Evolutionary conservation across 768 basidiomycete species (phyloP).

Genomic region (Termitomyces heimii): DNA sequence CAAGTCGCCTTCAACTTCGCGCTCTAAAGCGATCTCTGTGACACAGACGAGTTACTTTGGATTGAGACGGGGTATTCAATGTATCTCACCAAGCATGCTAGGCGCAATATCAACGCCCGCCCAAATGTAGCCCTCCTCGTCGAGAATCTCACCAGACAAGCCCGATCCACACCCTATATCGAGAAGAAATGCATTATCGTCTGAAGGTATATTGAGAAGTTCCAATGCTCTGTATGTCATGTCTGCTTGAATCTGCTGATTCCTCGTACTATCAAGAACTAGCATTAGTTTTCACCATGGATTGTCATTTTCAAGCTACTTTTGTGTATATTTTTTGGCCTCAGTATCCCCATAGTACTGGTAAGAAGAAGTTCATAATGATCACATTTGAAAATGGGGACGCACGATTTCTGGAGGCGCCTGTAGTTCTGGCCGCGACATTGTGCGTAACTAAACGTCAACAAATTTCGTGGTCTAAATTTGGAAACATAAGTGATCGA

Average conservation of each 20-base stretch:
- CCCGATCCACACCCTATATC: conserved; percentile 99
- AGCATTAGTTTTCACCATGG: conserved; percentile 12
- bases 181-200: conserved; percentile 77
- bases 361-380: not conserved
- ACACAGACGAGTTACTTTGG: not conserved
- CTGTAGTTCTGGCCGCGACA: conserved; percentile 86
- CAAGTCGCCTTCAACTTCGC: conserved; percentile 93
- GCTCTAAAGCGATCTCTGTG: conserved; percentile 89
- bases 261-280: conserved; percentile 63
- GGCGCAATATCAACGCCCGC: conserved; percentile 92
- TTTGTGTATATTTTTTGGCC: conserved; percentile 95
- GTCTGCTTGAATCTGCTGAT: conserved; percentile 93
- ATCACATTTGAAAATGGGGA: not conserved
- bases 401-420: conserved; percentile 90
- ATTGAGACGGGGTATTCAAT: not conserved
- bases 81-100: conserved; percentile 86
- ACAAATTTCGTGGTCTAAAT: too few species aligned
- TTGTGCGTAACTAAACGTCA: conserved; percentile 28
- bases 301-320: conserved; percentile 41
- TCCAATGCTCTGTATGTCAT: conserved; percentile 98
- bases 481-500: too few species aligned
- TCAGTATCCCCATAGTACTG: conserved; percentile 97
- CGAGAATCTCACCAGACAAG: conserved; percentile 91
- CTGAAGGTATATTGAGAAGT: conserved; percentile 75
- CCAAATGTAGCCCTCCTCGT: conserved; percentile 93